Percentiles rank a stretch among this genome's conserved stretches.
Evolutionary conservation across 495 filamentous ascomycete species (phyloP).

Genomic region (Lophium mytilinum): DNA sequence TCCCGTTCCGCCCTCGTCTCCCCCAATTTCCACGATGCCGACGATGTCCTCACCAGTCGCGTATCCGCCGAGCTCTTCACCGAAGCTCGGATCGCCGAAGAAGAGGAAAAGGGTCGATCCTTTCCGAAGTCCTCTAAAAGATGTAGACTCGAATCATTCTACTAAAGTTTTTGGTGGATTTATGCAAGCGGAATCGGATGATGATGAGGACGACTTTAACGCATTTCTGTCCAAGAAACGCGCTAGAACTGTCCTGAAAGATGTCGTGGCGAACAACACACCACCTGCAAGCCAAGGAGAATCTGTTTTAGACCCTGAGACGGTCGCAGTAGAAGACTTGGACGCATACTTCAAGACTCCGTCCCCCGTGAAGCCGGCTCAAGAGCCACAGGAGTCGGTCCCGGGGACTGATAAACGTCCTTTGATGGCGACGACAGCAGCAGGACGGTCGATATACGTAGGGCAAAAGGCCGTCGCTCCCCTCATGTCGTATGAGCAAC

Average conservation of each 20-base stretch:
- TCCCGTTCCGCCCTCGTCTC: conserved; percentile 23
- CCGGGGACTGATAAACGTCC: background rate
- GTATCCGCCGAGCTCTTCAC: conserved; percentile 50
- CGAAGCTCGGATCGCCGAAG: conserved; percentile 31
- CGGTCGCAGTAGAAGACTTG: conserved; percentile 1
- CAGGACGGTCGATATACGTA: conserved; percentile 53
- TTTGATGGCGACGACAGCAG: conserved; percentile 53
- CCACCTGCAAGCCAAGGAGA: conserved; percentile 19
- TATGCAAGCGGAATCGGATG: conserved; percentile 27
- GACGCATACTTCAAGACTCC: conserved; percentile 8
- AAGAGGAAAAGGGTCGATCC: conserved; percentile 23
- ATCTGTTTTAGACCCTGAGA: conserved; percentile 1
- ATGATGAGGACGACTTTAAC: conserved; percentile 24
- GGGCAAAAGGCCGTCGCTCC: conserved; percentile 41
- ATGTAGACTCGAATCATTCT: conserved; percentile 17
- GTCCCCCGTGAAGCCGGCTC: background rate
- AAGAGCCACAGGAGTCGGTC: background rate
- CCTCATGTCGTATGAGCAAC: conserved; percentile 53
- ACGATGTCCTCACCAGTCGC: conserved; percentile 53
- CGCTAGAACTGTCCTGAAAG: conserved; percentile 14
- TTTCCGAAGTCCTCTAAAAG: conserved; percentile 21
- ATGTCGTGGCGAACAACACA: conserved; percentile 6
- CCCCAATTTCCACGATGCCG: conserved; percentile 47
- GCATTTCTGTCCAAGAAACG: conserved; percentile 10
- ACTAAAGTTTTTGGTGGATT: conserved; percentile 10